phyloP scores from a whole-genome alignment of 352 stramenopile species.

The Globisporangium splendens region DNA sequence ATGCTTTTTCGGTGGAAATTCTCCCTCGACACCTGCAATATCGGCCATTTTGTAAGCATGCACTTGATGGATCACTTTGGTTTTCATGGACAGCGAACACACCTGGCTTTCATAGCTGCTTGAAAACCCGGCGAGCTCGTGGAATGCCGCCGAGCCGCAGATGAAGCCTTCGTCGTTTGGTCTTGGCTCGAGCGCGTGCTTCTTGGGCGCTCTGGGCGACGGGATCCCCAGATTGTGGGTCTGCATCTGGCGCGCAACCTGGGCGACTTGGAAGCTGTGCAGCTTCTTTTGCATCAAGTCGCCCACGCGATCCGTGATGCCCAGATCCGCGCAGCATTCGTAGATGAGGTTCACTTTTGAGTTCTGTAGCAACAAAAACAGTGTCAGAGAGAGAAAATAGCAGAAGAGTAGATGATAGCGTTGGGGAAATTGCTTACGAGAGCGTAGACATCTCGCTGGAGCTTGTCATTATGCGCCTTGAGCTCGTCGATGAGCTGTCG shows the following conservation, averaged over 20 bases:
- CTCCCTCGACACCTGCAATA: slow-evolving; percentile 23
- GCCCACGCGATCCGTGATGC: slow-evolving; percentile 43
- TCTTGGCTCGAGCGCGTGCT: slow-evolving; percentile 16
- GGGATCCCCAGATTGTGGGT: slow-evolving; percentile 11
- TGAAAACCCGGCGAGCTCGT: slow-evolving; percentile 48
- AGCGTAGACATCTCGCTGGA: slow-evolving; percentile 53
- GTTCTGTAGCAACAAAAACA: slow-evolving; percentile 26
- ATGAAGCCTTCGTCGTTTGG: slow-evolving; percentile 46
- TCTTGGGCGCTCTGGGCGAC: slow-evolving; percentile 22
- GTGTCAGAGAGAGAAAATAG: not conserved
- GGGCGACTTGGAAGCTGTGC: slow-evolving; percentile 36
- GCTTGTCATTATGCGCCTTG: slow-evolving; percentile 51
- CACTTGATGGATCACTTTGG: no score
- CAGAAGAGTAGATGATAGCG: not conserved
- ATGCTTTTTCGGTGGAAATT: slow-evolving; percentile 52
- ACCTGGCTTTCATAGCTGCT: slow-evolving; percentile 68
- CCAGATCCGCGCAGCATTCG: slow-evolving; percentile 52
- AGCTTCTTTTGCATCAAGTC: slow-evolving; percentile 69
- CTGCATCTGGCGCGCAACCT: slow-evolving; percentile 32
- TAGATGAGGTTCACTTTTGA: slow-evolving; percentile 58
- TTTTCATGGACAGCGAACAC: no score
- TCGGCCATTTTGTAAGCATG: not conserved
- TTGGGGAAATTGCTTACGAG: slow-evolving; percentile 22
- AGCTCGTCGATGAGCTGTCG: slow-evolving; percentile 48
- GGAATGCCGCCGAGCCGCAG: slow-evolving; percentile 51